Percentiles rank a stretch among this genome's conserved stretches.
Evolutionary conservation across 1,139 yeast species (phyloP).

Genomic region (Arxiozyma bovina): DNA sequence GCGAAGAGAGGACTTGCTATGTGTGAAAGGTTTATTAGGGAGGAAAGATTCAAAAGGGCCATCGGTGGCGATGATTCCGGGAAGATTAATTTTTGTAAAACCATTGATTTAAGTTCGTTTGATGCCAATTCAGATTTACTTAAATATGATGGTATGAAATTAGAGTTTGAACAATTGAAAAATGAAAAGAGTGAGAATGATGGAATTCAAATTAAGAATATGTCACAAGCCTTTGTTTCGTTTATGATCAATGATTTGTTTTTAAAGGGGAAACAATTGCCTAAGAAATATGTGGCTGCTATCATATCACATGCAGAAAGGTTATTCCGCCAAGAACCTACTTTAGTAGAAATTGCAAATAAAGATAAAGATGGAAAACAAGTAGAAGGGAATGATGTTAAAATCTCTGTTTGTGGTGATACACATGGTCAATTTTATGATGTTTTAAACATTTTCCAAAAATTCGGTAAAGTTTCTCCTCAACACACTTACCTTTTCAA

Average conservation of each 20-base stretch:
- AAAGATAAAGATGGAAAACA: constrained; percentile 23
- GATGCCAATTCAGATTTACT: constrained; percentile 30
- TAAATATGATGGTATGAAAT: constrained; percentile 55
- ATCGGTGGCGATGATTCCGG: constrained; percentile 53
- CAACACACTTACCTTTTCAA: constrained; percentile 75
- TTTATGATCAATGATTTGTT: constrained; percentile 56
- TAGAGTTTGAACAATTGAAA: constrained; percentile 36
- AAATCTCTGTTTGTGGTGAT: constrained; percentile 87
- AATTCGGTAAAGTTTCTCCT: constrained; percentile 58
- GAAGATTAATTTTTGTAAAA: constrained; percentile 34
- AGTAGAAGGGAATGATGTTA: constrained; percentile 13
- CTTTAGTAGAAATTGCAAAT: constrained; percentile 61
- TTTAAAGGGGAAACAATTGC: constrained; percentile 63
- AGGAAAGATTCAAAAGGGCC: constrained; percentile 78
- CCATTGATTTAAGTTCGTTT: constrained; percentile 45
- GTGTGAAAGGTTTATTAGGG: constrained; percentile 58
- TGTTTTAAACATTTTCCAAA: constrained; percentile 65
- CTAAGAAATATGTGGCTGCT: constrained; percentile 77
- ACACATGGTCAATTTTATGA: constrained; percentile 97
- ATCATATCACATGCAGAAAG: constrained; percentile 67
- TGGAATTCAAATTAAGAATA: constrained; percentile 27
- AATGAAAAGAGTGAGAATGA: constrained; percentile 28
- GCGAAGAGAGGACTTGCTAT: constrained; percentile 59
- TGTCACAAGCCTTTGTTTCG: constrained; percentile 48
- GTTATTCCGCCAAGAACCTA: constrained; percentile 54